These are phyloP conservation scores for Dovyalis caffra DNA, from an alignment of 345 rosid genomes.

Conservation along the genomic window DNA sequence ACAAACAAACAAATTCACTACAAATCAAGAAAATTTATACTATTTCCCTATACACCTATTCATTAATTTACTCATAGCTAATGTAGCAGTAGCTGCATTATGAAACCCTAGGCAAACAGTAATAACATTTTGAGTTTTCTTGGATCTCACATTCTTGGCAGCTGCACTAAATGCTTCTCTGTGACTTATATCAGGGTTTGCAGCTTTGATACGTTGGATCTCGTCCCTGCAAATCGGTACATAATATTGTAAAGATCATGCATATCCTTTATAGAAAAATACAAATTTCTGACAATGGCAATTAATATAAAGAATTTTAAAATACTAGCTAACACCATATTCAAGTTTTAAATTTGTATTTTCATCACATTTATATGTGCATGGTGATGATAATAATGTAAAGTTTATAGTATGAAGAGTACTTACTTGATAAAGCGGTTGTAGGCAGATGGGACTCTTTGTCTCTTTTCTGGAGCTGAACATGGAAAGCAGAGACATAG, in stretches of 20 bases:
- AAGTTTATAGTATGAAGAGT: neutral
- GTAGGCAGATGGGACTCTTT: constrained; percentile 99
- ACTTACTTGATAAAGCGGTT: constrained; percentile 99
- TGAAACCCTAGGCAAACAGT: neutral
- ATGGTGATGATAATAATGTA: neutral
- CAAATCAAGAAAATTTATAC: neutral
- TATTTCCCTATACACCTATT: neutral
- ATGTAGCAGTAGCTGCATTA: neutral
- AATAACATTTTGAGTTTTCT: neutral
- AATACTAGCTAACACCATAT: neutral
- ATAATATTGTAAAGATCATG: constrained; percentile 10
- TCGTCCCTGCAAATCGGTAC: constrained; percentile 68
- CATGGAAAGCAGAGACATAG: constrained; percentile 40
- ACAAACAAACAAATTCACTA: constrained; percentile 6
- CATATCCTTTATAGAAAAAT: neutral
- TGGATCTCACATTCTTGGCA: constrained; percentile 89
- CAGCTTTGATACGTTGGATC: constrained; percentile 99
- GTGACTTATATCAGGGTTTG: constrained; percentile 98
- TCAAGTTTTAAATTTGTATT: neutral
- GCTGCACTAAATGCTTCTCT: constrained; percentile 99
- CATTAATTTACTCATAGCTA: neutral
- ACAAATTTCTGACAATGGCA: neutral
- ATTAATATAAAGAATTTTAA: neutral
- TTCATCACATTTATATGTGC: neutral
- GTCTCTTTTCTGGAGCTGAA: constrained; percentile 99